Percentiles rank a stretch among this genome's conserved stretches.
These are phyloP conservation scores for Thecaphora thlaspeos DNA, from an alignment of 1,284 basidiomycete genomes.

Conservation along the genomic window DNA sequence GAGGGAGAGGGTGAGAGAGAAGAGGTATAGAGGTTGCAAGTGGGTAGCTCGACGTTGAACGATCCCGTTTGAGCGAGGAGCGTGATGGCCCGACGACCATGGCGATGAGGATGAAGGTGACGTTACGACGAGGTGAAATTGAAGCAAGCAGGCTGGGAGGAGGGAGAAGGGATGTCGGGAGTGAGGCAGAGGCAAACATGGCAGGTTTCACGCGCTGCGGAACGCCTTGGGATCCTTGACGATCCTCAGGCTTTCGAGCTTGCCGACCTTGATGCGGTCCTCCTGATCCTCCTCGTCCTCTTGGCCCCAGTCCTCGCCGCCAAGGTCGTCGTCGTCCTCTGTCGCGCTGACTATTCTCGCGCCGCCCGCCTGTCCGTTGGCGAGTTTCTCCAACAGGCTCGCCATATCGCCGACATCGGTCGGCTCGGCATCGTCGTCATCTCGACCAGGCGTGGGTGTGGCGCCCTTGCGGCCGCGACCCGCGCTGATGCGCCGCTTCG, in stretches of 20 bases:
- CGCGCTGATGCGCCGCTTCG: slow-evolving; percentile 20
- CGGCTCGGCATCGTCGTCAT: background rate
- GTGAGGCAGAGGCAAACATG: no score
- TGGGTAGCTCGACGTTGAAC: no score
- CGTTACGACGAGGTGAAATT: no score
- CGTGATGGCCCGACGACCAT: no score
- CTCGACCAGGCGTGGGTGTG: slow-evolving; percentile 10
- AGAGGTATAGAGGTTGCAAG: no score
- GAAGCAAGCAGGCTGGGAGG: no score
- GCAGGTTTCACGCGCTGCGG: slow-evolving; percentile 38
- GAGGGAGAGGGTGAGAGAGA: no score
- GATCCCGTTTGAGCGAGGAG: no score
- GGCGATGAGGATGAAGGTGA: no score
- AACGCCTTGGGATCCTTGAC: slow-evolving; percentile 49
- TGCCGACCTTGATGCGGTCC: slow-evolving; percentile 36
- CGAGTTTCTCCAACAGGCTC: slow-evolving; percentile 11
- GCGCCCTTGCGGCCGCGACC: slow-evolving; percentile 27
- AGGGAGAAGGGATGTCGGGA: no score
- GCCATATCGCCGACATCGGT: background rate
- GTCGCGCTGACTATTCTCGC: slow-evolving; percentile 39
- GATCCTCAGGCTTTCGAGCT: slow-evolving; percentile 34
- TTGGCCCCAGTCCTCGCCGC: slow-evolving; percentile 23
- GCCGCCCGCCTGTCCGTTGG: slow-evolving; percentile 4
- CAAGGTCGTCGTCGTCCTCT: slow-evolving; percentile 59
- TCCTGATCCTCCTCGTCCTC: slow-evolving; percentile 19